Percentiles rank a stretch among this genome's conserved stretches.
Conservation (phyloP, 78 protist species). For the Isochrysis galbana region DNA sequence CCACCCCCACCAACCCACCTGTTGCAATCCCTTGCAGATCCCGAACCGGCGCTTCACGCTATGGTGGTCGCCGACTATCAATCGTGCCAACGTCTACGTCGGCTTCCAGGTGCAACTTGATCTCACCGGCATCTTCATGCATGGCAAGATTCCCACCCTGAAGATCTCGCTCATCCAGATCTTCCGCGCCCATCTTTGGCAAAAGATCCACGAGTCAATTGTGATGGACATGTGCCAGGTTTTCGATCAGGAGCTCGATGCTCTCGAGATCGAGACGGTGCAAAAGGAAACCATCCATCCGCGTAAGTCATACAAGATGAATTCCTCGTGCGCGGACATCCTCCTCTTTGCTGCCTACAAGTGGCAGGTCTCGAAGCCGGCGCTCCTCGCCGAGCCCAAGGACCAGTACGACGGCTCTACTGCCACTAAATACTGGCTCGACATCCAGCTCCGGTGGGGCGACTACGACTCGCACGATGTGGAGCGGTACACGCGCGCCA, state of each 20-base stretch:
- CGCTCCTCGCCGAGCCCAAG: constrained; percentile 85
- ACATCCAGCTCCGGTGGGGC: constrained; percentile 99
- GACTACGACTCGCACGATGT: constrained; percentile 93
- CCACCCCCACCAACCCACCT: too few species aligned
- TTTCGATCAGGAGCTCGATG: constrained; percentile 96
- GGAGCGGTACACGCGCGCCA: constrained; percentile 94
- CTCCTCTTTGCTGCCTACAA: constrained; percentile 93
- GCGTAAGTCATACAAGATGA: constrained; percentile 99
- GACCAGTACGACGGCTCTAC: constrained; percentile 86
- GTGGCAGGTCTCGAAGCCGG: constrained; percentile 98
- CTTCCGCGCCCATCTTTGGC: constrained; percentile 99
- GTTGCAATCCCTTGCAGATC: constrained; percentile 69
- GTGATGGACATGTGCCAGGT: constrained; percentile 91
- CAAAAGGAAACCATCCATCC: constrained; percentile 99
- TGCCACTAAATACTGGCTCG: constrained; percentile 97
- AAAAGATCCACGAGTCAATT: constrained; percentile 97
- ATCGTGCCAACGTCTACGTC: constrained; percentile 98
- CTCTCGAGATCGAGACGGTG: constrained; percentile 96
- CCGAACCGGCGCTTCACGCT: constrained; percentile 99
- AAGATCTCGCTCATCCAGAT: constrained; percentile 98
- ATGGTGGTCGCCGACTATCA: constrained; percentile 99
- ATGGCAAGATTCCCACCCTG: constrained; percentile 99
- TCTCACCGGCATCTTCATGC: constrained; percentile 99
- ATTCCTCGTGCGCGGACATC: constrained; percentile 98
- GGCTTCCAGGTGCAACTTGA: constrained; percentile 99